These are phyloP conservation scores for Quercus phellos DNA, from an alignment of 331 rosid species.

Conservation along the genomic window DNA sequence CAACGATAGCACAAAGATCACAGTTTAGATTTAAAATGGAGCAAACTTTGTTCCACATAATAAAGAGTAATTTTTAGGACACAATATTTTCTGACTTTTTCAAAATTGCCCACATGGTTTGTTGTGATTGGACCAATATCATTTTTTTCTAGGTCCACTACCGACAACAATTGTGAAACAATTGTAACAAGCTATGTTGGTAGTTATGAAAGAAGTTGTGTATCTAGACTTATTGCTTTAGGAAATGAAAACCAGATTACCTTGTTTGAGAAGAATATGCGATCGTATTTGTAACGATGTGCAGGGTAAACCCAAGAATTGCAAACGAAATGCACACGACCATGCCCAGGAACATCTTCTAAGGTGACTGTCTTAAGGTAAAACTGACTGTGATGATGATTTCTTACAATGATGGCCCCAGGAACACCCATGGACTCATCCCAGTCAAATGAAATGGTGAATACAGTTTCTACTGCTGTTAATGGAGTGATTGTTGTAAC, in stretches of 20 bases:
- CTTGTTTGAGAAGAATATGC: conserved; percentile 80
- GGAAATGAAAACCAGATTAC: conserved; percentile 22
- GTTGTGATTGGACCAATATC: too few relatives aligned
- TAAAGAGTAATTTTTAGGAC: too few relatives aligned
- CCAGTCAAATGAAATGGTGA: conserved; percentile 56
- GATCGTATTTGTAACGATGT: conserved; percentile 53
- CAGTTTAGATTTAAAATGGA: background rate
- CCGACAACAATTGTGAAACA: too few relatives aligned
- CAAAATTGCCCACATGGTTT: too few relatives aligned
- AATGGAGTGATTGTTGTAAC: conserved; percentile 38
- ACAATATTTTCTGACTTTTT: too few relatives aligned
- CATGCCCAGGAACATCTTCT: conserved; percentile 63
- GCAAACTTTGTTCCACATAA: background rate
- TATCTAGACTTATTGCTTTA: too few relatives aligned
- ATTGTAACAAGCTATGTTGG: too few relatives aligned
- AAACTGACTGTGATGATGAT: conserved; percentile 74
- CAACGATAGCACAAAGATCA: conserved; percentile 2
- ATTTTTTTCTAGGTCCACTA: too few relatives aligned
- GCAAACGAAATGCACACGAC: conserved; percentile 59
- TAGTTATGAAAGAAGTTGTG: too few relatives aligned
- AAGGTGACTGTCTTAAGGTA: conserved; percentile 64
- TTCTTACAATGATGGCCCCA: conserved; percentile 59
- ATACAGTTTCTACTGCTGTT: conserved; percentile 39
- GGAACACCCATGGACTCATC: conserved; percentile 69
- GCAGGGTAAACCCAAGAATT: conserved; percentile 94